Evolutionary conservation across 73 alveolate species (phyloP).

Genomic region (Stentor coeruleus): DNA sequence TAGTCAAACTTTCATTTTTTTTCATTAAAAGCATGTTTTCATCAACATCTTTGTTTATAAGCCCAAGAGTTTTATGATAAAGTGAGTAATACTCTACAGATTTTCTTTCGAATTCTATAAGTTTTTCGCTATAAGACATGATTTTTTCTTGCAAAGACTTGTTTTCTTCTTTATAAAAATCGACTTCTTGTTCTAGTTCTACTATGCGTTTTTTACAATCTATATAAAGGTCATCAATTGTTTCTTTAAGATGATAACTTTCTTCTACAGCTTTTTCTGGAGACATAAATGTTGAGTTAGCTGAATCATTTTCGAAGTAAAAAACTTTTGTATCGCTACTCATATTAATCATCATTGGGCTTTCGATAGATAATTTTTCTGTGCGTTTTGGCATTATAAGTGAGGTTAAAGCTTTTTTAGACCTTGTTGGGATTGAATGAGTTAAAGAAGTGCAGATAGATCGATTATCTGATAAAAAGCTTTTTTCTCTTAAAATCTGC

Average conservation of each 20-base stretch:
- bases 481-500: neutral
- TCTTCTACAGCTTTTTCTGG: slow-evolving; percentile 10
- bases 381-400: neutral
- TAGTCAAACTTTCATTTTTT: slow-evolving; percentile 9
- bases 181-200: neutral
- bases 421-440: neutral
- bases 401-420: neutral
- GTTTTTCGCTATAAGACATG: neutral
- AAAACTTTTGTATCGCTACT: neutral
- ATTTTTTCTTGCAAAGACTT: neutral
- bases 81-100: neutral
- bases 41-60: slow-evolving; percentile 1
- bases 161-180: neutral
- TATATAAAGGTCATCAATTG: neutral
- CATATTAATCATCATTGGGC: neutral
- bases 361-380: neutral
- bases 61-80: neutral
- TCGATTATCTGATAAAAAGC: neutral
- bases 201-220: neutral
- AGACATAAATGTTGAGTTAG: neutral
- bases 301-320: neutral
- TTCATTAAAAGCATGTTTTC: neutral
- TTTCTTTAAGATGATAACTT: neutral
- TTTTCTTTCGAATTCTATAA: neutral
- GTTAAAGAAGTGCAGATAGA: neutral